Conservation (phyloP, 2,329 filamentous ascomycete genomes). For the Fusarium temperatum region DNA sequence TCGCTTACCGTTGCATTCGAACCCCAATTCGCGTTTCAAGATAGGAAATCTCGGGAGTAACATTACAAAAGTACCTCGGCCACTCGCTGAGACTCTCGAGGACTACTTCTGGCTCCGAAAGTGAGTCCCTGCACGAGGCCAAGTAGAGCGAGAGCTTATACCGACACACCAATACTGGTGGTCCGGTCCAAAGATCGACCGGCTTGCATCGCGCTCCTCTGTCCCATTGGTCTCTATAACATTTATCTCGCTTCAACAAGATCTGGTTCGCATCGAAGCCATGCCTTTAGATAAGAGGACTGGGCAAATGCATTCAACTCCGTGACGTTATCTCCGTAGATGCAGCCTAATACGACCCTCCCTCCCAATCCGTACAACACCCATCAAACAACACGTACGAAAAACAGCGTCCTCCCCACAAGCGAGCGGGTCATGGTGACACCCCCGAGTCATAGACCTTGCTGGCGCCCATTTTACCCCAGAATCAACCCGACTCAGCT, state of each 20-base stretch:
- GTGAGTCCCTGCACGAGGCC: background rate
- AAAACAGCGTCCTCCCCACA: background rate
- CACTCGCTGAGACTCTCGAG: background rate
- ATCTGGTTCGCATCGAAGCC: background rate
- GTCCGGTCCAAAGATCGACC: background rate
- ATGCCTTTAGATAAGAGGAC: background rate
- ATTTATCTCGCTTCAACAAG: background rate
- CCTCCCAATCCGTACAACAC: background rate
- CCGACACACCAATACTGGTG: background rate
- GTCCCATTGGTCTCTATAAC: background rate
- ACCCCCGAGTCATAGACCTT: background rate
- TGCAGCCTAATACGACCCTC: background rate
- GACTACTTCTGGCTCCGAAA: background rate
- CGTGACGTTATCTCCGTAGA: background rate
- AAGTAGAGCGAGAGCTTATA: background rate
- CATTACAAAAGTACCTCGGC: background rate
- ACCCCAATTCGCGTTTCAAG: background rate
- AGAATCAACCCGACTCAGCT: background rate
- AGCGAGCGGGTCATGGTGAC: background rate
- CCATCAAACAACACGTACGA: background rate
- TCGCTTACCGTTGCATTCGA: background rate
- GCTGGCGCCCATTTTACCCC: background rate
- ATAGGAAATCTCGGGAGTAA: background rate
- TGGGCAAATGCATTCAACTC: background rate
- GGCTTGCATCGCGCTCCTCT: background rate